Conservation (phyloP, 768 basidiomycete genomes). For the Crepidotus variabilis region DNA sequence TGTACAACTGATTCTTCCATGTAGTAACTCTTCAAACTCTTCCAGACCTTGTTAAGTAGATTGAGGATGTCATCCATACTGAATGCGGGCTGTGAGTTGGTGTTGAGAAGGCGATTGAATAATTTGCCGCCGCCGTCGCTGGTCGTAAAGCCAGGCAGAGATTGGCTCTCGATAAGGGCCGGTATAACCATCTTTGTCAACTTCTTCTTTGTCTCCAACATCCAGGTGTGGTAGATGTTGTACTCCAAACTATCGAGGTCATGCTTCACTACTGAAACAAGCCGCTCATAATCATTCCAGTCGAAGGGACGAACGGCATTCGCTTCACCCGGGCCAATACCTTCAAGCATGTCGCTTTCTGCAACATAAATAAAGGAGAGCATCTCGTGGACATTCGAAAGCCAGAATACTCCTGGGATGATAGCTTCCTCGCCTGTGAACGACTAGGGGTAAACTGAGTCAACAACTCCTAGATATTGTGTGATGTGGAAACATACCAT, state of each 20-base stretch:
- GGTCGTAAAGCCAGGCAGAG: slow-evolving; percentile 95
- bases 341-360: slow-evolving; percentile 98
- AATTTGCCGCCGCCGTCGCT: slow-evolving; percentile 90
- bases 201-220: slow-evolving; percentile 96
- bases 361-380: slow-evolving; percentile 98
- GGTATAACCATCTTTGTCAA: slow-evolving; percentile 98
- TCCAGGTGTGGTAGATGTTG: slow-evolving; percentile 99
- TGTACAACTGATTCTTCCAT: slow-evolving; percentile 97
- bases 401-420: slow-evolving; percentile 96
- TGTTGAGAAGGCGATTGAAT: slow-evolving; percentile 88
- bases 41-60: slow-evolving; percentile 96
- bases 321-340: slow-evolving; percentile 95
- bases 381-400: slow-evolving; percentile 99
- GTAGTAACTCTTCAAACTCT: slow-evolving; percentile 96
- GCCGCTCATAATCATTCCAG: slow-evolving; percentile 94
- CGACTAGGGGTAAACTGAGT: slow-evolving; percentile 43
- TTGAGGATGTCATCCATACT: slow-evolving; percentile 99
- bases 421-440: slow-evolving; percentile 94
- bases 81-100: slow-evolving; percentile 84
- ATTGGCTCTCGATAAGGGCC: slow-evolving; percentile 97
- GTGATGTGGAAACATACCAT: slow-evolving; percentile 65
- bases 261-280: slow-evolving; percentile 98
- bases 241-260: slow-evolving; percentile 98
- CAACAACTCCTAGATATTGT: not conserved
- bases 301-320: slow-evolving; percentile 89